Evolutionary conservation across 345 rosid species (phyloP).

Genomic region (Salix caprea): DNA sequence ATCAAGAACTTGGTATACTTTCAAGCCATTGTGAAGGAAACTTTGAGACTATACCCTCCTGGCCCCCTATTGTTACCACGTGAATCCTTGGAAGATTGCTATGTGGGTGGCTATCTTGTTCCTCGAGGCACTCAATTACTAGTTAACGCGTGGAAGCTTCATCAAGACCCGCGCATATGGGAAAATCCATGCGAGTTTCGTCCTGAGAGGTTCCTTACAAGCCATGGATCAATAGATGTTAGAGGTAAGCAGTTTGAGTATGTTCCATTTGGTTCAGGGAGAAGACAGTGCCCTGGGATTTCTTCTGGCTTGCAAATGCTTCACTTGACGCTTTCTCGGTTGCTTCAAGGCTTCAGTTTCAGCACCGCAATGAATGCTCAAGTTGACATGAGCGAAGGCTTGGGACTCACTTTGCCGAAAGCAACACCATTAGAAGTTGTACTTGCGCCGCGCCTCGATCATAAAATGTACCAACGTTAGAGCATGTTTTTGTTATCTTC

Average conservation of each 20-base stretch:
- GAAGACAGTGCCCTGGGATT: conserved; percentile 30
- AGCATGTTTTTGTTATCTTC: too few relatives aligned
- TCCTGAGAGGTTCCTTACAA: conserved; percentile 31
- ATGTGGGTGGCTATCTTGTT: conserved; percentile 22
- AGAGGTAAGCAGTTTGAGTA: conserved; percentile 22
- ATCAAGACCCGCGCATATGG: conserved; percentile 39
- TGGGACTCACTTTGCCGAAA: conserved; percentile 16
- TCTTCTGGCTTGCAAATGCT: conserved; percentile 10
- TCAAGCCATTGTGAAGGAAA: conserved; percentile 59
- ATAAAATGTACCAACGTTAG: too few relatives aligned
- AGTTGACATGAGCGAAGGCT: conserved; percentile 23
- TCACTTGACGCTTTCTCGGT: conserved; percentile 17
- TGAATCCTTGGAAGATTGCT: conserved; percentile 35
- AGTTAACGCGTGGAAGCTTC: conserved; percentile 36
- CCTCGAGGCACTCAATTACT: conserved; percentile 30
- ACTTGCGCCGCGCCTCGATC: conserved; percentile 10
- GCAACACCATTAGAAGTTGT: conserved; percentile 14
- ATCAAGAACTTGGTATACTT: conserved; percentile 38
- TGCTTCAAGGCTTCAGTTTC: conserved; percentile 24
- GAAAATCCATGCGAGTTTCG: conserved; percentile 20
- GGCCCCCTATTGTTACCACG: conserved; percentile 31
- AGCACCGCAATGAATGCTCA: background rate
- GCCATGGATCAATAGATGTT: conserved; percentile 15
- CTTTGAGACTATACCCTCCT: conserved; percentile 32
- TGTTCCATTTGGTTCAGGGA: conserved; percentile 27